Conservation (phyloP, 495 filamentous ascomycete genomes). For the Xylaria sp. region DNA sequence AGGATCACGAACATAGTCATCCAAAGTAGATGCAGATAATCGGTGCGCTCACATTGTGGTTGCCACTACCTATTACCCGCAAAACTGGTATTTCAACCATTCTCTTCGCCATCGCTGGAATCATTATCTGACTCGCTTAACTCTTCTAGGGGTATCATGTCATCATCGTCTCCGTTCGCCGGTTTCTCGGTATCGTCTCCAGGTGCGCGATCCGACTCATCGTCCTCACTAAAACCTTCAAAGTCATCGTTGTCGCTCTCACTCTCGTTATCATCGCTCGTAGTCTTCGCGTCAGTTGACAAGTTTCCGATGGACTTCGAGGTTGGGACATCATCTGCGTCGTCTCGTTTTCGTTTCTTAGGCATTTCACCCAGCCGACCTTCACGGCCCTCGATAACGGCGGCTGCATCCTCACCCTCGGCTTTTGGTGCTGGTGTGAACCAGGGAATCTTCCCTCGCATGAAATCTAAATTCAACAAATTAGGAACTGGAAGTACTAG, state of each 20-base stretch:
- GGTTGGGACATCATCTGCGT: slow-evolving; percentile 43
- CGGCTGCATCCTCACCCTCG: slow-evolving; percentile 58
- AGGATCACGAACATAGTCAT: background rate
- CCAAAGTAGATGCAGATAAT: slow-evolving; percentile 1
- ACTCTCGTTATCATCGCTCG: slow-evolving; percentile 35
- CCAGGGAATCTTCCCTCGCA: slow-evolving; percentile 95
- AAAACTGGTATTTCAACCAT: slow-evolving; percentile 31
- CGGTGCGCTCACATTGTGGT: slow-evolving; percentile 22
- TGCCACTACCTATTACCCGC: slow-evolving; percentile 19
- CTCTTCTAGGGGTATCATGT: slow-evolving; percentile 61
- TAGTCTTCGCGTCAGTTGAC: slow-evolving; percentile 39
- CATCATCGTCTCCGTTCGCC: slow-evolving; percentile 48
- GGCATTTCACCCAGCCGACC: slow-evolving; percentile 67
- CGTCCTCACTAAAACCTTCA: slow-evolving; percentile 36
- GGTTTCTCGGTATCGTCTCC: slow-evolving; percentile 46
- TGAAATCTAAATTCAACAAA: slow-evolving; percentile 68
- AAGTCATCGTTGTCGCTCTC: slow-evolving; percentile 40
- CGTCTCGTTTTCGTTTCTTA: slow-evolving; percentile 63
- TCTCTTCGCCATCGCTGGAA: slow-evolving; percentile 43
- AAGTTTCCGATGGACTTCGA: slow-evolving; percentile 30
- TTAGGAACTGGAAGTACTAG: slow-evolving; percentile 44
- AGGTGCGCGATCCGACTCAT: slow-evolving; percentile 11
- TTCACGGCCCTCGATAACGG: slow-evolving; percentile 61
- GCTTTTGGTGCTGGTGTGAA: slow-evolving; percentile 79
- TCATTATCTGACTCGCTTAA: slow-evolving; percentile 57